Conservation (phyloP, 129 eudicot genomes). For the Pittosporum tobira region DNA sequence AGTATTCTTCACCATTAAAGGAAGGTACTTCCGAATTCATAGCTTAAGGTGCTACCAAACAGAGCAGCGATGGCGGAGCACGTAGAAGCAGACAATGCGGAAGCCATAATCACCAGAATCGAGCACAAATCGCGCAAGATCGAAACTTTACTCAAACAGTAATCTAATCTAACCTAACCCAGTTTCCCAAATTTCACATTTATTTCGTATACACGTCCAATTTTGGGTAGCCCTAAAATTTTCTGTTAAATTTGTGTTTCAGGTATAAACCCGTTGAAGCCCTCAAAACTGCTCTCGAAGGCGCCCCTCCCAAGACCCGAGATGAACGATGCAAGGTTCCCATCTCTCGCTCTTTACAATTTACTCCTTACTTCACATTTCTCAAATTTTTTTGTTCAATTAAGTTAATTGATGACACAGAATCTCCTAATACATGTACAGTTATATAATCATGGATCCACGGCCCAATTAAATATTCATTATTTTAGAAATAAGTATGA, state of each 20-base stretch:
- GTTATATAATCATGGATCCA: too few relatives aligned
- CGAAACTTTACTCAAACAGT: constrained; percentile 86
- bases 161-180: background rate
- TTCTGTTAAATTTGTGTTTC: background rate
- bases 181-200: background rate
- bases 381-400: background rate
- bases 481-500: too few relatives aligned
- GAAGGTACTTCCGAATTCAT: too few relatives aligned
- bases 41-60: too few relatives aligned
- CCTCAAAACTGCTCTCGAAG: constrained; percentile 81
- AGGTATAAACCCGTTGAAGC: constrained; percentile 89
- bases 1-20: too few relatives aligned
- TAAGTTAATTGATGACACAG: too few relatives aligned
- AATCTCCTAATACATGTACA: too few relatives aligned
- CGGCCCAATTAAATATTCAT: too few relatives aligned
- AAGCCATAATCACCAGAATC: constrained; percentile 75
- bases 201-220: background rate
- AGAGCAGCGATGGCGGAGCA: constrained; percentile 76
- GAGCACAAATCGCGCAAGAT: constrained; percentile 92
- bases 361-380: background rate
- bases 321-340: constrained; percentile 92
- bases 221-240: too few relatives aligned
- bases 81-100: constrained; percentile 84
- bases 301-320: constrained; percentile 69
- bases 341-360: background rate